phyloP scores from a whole-genome alignment of 495 filamentous ascomycete species.

The Darksidea phi region DNA sequence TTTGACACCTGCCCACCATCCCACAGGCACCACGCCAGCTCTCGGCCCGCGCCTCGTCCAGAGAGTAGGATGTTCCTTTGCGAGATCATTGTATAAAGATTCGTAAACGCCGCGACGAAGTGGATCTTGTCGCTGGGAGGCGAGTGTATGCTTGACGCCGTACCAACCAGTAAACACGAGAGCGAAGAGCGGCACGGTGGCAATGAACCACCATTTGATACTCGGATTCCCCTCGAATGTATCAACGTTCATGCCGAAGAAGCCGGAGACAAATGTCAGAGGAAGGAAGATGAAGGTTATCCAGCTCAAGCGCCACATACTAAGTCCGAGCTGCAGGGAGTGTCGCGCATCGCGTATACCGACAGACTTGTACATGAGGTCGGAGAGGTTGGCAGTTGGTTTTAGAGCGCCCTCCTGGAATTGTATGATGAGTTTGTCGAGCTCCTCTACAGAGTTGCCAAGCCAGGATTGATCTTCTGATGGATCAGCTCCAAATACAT shows the following conservation, averaged over 20 bases:
- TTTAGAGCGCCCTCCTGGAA: slow-evolving; percentile 54
- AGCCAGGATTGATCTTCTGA: slow-evolving; percentile 45
- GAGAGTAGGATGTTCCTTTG: slow-evolving; percentile 47
- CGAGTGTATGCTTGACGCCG: slow-evolving; percentile 51
- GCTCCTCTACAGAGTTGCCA: slow-evolving; percentile 43
- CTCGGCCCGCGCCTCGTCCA: slow-evolving; percentile 53
- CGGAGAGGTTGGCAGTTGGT: slow-evolving; percentile 50
- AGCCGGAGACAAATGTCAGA: slow-evolving; percentile 51
- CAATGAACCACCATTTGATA: slow-evolving; percentile 55
- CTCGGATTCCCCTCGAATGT: slow-evolving; percentile 45
- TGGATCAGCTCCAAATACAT: slow-evolving; percentile 36
- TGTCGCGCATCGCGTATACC: slow-evolving; percentile 55
- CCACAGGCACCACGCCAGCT: slow-evolving; percentile 43
- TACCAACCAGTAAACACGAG: slow-evolving; percentile 52
- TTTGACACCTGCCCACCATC: slow-evolving; percentile 41
- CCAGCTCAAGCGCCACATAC: slow-evolving; percentile 47
- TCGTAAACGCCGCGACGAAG: slow-evolving; percentile 55
- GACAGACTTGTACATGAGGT: slow-evolving; percentile 57
- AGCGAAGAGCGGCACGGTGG: slow-evolving; percentile 48
- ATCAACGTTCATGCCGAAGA: slow-evolving; percentile 58
- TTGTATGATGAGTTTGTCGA: slow-evolving; percentile 46
- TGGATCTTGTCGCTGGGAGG: slow-evolving; percentile 48
- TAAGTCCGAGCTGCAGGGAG: slow-evolving; percentile 51
- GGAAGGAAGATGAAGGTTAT: slow-evolving; percentile 55
- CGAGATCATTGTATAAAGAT: slow-evolving; percentile 49